Conservation (phyloP, 2,329 filamentous ascomycete genomes). For the Albifimbria verrucaria region DNA sequence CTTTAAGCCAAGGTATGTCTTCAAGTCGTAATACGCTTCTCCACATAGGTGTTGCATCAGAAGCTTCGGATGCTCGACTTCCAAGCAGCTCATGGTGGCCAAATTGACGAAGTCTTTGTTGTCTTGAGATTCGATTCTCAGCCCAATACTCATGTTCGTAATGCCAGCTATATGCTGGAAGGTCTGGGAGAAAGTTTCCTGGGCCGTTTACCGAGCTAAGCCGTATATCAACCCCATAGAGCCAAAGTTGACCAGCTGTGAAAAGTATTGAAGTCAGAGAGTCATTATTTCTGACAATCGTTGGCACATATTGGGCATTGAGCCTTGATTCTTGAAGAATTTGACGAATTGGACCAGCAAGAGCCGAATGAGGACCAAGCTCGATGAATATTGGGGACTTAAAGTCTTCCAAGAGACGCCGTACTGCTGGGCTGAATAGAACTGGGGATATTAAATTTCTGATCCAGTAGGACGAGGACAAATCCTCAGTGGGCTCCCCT, state of each 20-base stretch:
- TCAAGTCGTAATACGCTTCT: not conserved
- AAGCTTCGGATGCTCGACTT: not conserved
- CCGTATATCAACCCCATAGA: not conserved
- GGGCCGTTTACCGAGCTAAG: not conserved
- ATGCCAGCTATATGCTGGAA: not conserved
- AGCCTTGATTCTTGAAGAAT: not conserved
- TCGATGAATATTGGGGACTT: not conserved
- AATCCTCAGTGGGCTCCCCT: not conserved
- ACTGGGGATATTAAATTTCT: not conserved
- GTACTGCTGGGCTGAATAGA: not conserved
- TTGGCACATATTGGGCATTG: not conserved
- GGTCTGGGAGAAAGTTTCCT: not conserved
- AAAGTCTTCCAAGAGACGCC: not conserved
- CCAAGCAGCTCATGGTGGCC: not conserved
- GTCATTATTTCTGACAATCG: not conserved
- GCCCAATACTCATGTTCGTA: not conserved
- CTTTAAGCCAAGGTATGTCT: not conserved
- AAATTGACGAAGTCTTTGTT: not conserved
- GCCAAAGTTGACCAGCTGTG: not conserved
- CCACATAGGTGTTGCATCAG: not conserved
- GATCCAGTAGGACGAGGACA: not conserved
- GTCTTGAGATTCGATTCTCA: not conserved
- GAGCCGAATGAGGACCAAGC: not conserved
- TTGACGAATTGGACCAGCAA: not conserved
- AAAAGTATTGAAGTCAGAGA: not conserved